Conservation (phyloP, 2,329 filamentous ascomycete species). For the Sordariomycetes sp. region DNA sequence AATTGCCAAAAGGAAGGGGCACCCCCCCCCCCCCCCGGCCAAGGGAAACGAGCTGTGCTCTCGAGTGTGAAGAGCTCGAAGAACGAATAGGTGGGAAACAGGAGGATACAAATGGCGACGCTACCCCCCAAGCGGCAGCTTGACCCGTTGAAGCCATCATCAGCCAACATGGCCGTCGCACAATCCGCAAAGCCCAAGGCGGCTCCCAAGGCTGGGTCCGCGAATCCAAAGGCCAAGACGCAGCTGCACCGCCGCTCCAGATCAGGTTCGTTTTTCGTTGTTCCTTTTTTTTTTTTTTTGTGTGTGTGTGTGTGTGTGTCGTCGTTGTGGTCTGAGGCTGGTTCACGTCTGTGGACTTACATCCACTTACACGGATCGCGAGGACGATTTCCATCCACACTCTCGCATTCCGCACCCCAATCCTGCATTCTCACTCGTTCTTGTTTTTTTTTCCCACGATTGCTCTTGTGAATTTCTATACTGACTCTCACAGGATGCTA, state of each 20-base stretch:
- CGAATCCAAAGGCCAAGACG: slow-evolving; percentile 48
- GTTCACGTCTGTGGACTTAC: slow-evolving; percentile 13
- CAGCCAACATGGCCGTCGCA: slow-evolving; percentile 49
- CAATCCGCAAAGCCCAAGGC: slow-evolving; percentile 45
- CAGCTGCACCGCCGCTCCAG: slow-evolving; percentile 92
- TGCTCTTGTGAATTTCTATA: not conserved
- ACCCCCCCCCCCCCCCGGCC: slow-evolving; percentile 6
- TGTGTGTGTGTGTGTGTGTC: not conserved
- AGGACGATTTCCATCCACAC: not conserved
- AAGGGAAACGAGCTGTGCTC: not conserved
- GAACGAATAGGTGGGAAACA: slow-evolving; percentile 7
- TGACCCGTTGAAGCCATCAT: slow-evolving; percentile 18
- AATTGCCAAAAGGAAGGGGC: slow-evolving; percentile 1
- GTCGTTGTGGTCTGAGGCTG: not conserved
- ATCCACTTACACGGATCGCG: slow-evolving; percentile 9
- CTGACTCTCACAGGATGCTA: slow-evolving; percentile 40
- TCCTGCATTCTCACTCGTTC: not conserved
- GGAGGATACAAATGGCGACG: slow-evolving; percentile 50
- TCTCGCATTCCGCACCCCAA: not conserved
- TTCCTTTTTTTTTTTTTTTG: no score
- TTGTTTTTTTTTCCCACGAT: slow-evolving; percentile 5
- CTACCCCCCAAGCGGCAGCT: slow-evolving; percentile 47
- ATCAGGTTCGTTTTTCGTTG: slow-evolving; percentile 55
- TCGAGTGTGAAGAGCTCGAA: not conserved
- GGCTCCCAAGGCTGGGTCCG: slow-evolving; percentile 36